These are phyloP conservation scores for Sarocladiaceae sp. DNA, from an alignment of 2,329 filamentous ascomycete genomes.

Conservation along the genomic window DNA sequence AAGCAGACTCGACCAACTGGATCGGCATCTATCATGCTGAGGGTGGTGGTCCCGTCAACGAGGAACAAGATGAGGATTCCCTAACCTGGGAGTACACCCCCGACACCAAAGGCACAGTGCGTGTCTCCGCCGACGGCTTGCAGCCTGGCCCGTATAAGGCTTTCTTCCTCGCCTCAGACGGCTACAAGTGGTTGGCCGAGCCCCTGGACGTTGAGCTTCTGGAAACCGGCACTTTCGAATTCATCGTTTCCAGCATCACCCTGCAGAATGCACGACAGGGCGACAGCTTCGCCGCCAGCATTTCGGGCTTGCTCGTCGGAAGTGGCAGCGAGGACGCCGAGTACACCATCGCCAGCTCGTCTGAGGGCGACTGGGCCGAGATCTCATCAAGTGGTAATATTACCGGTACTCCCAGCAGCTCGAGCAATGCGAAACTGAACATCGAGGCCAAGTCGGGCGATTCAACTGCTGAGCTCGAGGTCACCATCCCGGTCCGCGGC, in stretches of 20 bases:
- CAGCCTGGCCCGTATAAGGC: slow-evolving; percentile 28
- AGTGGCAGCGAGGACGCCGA: slow-evolving; percentile 17
- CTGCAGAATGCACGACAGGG: slow-evolving; percentile 32
- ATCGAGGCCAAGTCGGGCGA: slow-evolving; percentile 24
- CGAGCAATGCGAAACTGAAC: slow-evolving; percentile 17
- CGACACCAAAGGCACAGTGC: slow-evolving; percentile 20
- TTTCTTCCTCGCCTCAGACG: slow-evolving; percentile 30
- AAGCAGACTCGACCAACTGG: slow-evolving; percentile 29
- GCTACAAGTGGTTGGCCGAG: slow-evolving; percentile 30
- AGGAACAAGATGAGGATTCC: slow-evolving; percentile 22
- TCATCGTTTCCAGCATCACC: slow-evolving; percentile 24
- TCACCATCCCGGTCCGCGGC: slow-evolving; percentile 28
- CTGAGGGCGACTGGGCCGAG: slow-evolving; percentile 26
- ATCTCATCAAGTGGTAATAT: slow-evolving; percentile 28
- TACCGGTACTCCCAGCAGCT: slow-evolving; percentile 27
- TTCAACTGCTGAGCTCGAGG: slow-evolving; percentile 20
- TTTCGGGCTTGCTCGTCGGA: slow-evolving; percentile 28
- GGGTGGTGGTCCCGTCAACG: slow-evolving; percentile 29
- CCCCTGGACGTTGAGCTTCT: slow-evolving; percentile 26
- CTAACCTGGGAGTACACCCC: slow-evolving; percentile 31
- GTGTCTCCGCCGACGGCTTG: slow-evolving; percentile 19
- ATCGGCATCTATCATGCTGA: slow-evolving; percentile 28
- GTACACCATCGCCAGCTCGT: slow-evolving; percentile 23
- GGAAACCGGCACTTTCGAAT: slow-evolving; percentile 17
- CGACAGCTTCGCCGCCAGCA: slow-evolving; percentile 25